Conservation (phyloP, 306 rosid genomes). For the Casuarina cunninghamiana region DNA sequence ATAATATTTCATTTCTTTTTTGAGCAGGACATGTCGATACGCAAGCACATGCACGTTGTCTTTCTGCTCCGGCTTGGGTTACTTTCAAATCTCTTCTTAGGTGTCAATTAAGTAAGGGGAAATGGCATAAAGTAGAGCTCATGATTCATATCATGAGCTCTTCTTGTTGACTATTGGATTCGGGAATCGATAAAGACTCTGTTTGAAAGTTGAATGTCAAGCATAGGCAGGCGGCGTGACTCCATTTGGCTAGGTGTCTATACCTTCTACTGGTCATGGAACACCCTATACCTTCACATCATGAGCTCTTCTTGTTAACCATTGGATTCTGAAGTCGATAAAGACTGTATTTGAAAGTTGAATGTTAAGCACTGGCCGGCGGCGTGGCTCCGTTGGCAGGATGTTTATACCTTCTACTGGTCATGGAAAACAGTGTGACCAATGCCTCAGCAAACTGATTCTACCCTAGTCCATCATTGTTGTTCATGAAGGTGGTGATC, state of each 20-base stretch:
- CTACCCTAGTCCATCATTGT: too few relatives aligned
- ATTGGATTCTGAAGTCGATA: neutral
- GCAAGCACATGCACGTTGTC: neutral
- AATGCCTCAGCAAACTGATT: too few relatives aligned
- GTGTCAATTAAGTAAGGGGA: neutral
- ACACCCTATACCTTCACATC: neutral
- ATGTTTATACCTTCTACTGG: too few relatives aligned
- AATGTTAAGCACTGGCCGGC: too few relatives aligned
- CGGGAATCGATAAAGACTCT: neutral
- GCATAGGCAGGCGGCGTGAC: too few relatives aligned
- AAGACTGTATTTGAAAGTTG: too few relatives aligned
- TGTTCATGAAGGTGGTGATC: neutral
- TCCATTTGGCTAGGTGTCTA: too few relatives aligned
- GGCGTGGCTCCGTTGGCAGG: too few relatives aligned
- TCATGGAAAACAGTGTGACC: too few relatives aligned
- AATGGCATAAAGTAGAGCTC: neutral
- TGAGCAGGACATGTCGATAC: neutral
- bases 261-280: too few relatives aligned
- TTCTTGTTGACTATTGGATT: neutral
- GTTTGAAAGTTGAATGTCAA: too few relatives aligned
- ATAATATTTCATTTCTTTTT: neutral
- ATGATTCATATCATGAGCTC: neutral
- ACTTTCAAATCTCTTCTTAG: neutral
- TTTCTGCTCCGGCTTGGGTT: neutral
- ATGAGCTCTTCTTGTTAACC: neutral